Evolutionary conservation across 2,329 filamentous ascomycete species (phyloP), one percentile per base, ranked within the genome.

Genomic region (Ramichloridium luteum): DNA sequence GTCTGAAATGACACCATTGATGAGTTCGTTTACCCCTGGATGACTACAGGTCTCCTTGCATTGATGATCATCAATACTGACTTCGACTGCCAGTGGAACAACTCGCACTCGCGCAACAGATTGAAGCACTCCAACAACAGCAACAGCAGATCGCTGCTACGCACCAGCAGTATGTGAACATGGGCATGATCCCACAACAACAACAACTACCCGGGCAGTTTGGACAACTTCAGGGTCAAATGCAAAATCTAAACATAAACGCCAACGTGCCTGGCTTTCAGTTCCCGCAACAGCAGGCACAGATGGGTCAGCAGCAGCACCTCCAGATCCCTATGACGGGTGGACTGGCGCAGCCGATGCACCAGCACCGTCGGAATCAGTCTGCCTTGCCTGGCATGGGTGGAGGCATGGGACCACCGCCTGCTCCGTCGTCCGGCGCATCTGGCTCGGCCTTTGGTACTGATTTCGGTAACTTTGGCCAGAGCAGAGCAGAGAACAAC

Each of bases 101-200:
- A 72, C 74, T 93, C 56, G 84, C 84, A 55, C 86, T 96, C 57
- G 86, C 93, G 65, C 88, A 94, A 67, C 88, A 96, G 64, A 94
- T 96, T 54, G 88, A 96, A 63, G 72, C 92, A 55, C 71, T 96
- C 53, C 88, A 96, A 65, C 85, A 93, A 59, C 90, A 96, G 59
- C 90, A 96, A 58, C 86, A 96, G 60, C 86, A 94, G 58, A 92
- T 96, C 54, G 83, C 92, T 62, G 84, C 84, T 49, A 90, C 84
- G 43, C 85, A 94, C 54, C 86, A 94, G 62, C 88, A 96, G 63
- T 94, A 93, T 67, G 80, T 93, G 51, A 93, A 90, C 59, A 86
- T 94, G 81, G 84, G 84, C 58, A 85, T 96, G 72, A 77, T 96
- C 50, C 79, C 80, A 47, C 79, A 82, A 32, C 80, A 81, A 51